Evolutionary conservation across 192 early-diverging fungal genomes (phyloP).

Genomic region (Coemansia sp.): DNA sequence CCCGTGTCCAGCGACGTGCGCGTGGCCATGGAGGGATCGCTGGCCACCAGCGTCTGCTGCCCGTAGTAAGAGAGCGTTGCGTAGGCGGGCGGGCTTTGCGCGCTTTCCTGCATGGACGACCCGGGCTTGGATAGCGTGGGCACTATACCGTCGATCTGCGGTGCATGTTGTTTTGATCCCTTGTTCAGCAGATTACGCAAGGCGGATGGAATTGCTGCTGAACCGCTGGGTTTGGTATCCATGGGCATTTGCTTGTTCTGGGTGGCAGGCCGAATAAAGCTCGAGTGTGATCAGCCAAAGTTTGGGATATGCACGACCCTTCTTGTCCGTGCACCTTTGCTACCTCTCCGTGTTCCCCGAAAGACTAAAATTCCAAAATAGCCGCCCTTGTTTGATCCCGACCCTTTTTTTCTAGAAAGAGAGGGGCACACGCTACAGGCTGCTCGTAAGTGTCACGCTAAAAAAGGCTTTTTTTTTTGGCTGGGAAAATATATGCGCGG

Average conservation of each 20-base stretch:
- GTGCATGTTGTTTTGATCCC: slow-evolving; percentile 37
- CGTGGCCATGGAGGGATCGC: slow-evolving; percentile 26
- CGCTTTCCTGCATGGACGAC: slow-evolving; percentile 28
- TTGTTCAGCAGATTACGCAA: slow-evolving; percentile 45
- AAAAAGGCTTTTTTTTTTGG: too few relatives aligned
- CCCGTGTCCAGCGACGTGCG: slow-evolving; percentile 37
- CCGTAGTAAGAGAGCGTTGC: slow-evolving; percentile 19
- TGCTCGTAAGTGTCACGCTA: too few relatives aligned
- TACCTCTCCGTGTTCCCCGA: too few relatives aligned
- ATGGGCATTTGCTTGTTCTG: slow-evolving; percentile 6
- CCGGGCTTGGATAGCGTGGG: slow-evolving; percentile 36
- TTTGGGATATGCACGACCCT: too few relatives aligned
- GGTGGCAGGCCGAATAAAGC: background rate
- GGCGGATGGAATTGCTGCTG: slow-evolving; percentile 40
- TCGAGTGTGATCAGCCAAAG: background rate
- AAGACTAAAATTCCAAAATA: too few relatives aligned
- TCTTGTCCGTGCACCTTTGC: too few relatives aligned
- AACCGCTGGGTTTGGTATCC: slow-evolving; percentile 36
- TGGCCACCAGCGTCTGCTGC: slow-evolving; percentile 43
- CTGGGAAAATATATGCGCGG: too few relatives aligned
- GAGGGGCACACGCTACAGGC: too few relatives aligned
- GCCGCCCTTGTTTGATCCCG: too few relatives aligned
- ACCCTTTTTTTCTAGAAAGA: too few relatives aligned
- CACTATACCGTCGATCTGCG: slow-evolving; percentile 57
- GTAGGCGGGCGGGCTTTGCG: slow-evolving; percentile 23